Percentiles rank a stretch among this genome's conserved stretches.
Evolutionary conservation across 139 green algal species (phyloP).

Genomic region (Picochlorum sp.): DNA sequence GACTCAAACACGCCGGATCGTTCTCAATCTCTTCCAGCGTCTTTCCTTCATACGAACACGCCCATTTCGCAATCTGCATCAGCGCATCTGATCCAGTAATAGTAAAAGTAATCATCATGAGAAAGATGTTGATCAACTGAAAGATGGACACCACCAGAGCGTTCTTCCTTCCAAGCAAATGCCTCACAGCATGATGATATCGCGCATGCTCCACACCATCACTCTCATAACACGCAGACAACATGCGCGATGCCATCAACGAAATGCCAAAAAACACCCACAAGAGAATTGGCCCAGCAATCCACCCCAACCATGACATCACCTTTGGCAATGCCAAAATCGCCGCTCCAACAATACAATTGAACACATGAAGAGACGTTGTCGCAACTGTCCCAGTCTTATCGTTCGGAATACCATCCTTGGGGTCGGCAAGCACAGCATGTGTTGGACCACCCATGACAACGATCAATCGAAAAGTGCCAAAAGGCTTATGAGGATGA

Average conservation of each 20-base stretch:
- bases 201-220: slow-evolving; percentile 4
- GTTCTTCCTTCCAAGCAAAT: slow-evolving; percentile 3
- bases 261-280: slow-evolving; percentile 5
- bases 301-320: slow-evolving; percentile 17
- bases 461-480: no score
- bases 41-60: slow-evolving; percentile 4
- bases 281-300: slow-evolving; percentile 7
- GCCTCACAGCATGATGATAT: slow-evolving; percentile 16
- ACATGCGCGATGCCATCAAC: slow-evolving; percentile 2
- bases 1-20: slow-evolving; percentile 16
- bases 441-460: no score
- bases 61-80: not conserved
- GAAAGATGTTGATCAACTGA: not conserved
- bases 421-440: no score
- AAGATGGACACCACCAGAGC: slow-evolving; percentile 5
- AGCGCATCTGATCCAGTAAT: not conserved
- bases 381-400: slow-evolving; percentile 4
- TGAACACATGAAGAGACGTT: not conserved
- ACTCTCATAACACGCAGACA: slow-evolving; percentile 10
- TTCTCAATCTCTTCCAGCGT: not conserved
- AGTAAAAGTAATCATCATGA: not conserved
- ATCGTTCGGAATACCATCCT: not conserved
- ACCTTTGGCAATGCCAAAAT: slow-evolving; percentile 48
- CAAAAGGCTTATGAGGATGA: no score
- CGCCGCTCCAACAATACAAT: slow-evolving; percentile 41